phyloP scores from a whole-genome alignment of 768 basidiomycete species.

The Fomitopsis pulvina region DNA sequence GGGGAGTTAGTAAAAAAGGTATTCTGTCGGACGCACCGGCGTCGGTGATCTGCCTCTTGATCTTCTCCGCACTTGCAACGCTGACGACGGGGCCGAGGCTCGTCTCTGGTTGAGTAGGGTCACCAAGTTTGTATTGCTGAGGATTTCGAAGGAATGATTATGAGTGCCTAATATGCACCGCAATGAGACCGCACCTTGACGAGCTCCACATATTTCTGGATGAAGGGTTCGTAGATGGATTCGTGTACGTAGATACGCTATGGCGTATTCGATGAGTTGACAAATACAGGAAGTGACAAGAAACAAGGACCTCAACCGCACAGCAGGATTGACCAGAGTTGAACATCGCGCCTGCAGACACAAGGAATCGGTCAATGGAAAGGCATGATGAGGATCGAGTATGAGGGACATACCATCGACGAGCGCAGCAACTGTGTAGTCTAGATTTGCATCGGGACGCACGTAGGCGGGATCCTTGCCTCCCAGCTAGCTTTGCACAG shows the following conservation, averaged over 20 bases:
- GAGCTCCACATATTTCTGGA: constrained; percentile 62
- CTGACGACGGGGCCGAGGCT: constrained; percentile 94
- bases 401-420: constrained; percentile 65
- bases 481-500: constrained; percentile 72
- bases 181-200: constrained; percentile 44
- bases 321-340: constrained; percentile 99
- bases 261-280: neutral
- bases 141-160: neutral
- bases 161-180: too few relatives aligned
- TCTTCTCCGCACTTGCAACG: constrained; percentile 75
- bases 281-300: too few relatives aligned
- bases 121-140: constrained; percentile 79
- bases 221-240: constrained; percentile 72
- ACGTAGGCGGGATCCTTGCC: constrained; percentile 99
- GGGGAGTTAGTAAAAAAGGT: neutral
- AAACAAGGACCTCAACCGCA: constrained; percentile 64
- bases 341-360: constrained; percentile 72
- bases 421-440: constrained; percentile 77
- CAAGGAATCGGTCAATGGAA: constrained; percentile 2
- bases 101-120: constrained; percentile 67
- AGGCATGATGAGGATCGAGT: too few relatives aligned
- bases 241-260: constrained; percentile 94
- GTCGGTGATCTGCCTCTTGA: constrained; percentile 80
- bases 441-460: constrained; percentile 75
- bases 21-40: constrained; percentile 66